A percentile compares a stretch with the other conserved stretches of the same genome.
Evolutionary conservation across 78 protist genomes (phyloP).

Genomic region (Dictyostelium citrinum): DNA sequence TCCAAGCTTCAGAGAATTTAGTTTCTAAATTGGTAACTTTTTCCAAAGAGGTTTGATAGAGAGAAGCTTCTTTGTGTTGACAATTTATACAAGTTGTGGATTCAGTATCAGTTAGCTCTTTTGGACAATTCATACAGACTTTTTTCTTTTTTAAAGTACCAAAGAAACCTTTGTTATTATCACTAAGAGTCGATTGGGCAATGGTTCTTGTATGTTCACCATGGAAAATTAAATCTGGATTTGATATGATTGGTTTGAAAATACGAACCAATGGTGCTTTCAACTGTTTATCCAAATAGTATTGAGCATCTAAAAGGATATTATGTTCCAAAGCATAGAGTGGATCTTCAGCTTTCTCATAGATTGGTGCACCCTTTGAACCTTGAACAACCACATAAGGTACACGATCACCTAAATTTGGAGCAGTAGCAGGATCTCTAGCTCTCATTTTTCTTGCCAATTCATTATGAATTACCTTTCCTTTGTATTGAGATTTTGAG

Average conservation of each 20-base stretch:
- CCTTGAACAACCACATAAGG: constrained; percentile 98
- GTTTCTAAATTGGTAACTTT: constrained; percentile 76
- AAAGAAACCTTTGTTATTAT: constrained; percentile 33
- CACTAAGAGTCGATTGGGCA: constrained; percentile 19
- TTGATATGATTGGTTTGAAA: constrained; percentile 93
- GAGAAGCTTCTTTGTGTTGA: constrained; percentile 69
- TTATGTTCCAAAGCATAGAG: constrained; percentile 97
- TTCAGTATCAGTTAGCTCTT: constrained; percentile 3
- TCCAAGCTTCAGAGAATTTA: constrained; percentile 92
- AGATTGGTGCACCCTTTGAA: constrained; percentile 90
- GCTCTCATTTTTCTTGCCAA: constrained; percentile 97
- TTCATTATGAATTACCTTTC: constrained; percentile 96
- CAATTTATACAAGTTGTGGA: constrained; percentile 80
- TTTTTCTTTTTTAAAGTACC: constrained; percentile 23
- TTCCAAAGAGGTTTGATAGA: constrained; percentile 70
- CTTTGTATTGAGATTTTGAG: constrained; percentile 84
- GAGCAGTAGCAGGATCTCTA: constrained; percentile 96
- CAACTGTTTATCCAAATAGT: constrained; percentile 98
- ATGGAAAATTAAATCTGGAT: constrained; percentile 47
- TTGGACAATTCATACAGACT: constrained; percentile 70
- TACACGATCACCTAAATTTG: constrained; percentile 99
- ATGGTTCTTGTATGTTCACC: constrained; percentile 98
- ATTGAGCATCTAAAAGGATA: constrained; percentile 95
- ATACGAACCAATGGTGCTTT: constrained; percentile 94
- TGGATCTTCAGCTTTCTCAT: constrained; percentile 99